These are phyloP conservation scores for Polygonum maritimum DNA, from an alignment of 148 eudicot species.

Conservation along the genomic window DNA sequence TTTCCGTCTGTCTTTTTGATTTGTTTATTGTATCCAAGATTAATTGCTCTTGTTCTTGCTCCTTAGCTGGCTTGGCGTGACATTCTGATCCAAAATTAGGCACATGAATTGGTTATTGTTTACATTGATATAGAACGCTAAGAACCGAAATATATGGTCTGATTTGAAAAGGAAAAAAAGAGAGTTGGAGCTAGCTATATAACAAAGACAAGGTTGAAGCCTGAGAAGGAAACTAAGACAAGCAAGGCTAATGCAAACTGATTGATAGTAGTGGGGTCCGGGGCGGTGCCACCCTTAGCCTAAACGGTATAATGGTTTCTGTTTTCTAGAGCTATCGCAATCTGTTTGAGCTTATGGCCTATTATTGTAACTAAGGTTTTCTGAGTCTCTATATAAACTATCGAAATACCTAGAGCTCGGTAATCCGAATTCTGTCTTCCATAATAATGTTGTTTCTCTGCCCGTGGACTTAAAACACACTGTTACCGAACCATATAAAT, in stretches of 20 bases:
- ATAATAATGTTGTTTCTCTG: too few species aligned
- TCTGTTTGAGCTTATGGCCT: too few species aligned
- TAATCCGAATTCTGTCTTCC: too few species aligned
- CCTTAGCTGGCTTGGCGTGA: not conserved
- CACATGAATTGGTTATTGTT: not conserved
- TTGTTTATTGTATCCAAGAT: not conserved
- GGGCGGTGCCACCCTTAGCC: too few species aligned
- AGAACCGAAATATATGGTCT: not conserved
- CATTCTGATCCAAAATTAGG: not conserved
- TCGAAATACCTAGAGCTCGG: too few species aligned
- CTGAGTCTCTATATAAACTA: too few species aligned
- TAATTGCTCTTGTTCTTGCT: not conserved
- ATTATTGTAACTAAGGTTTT: too few species aligned
- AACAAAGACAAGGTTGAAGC: not conserved
- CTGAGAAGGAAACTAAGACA: constrained; percentile 4
- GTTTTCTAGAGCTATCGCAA: too few species aligned
- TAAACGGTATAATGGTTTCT: too few species aligned
- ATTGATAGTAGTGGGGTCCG: not conserved
- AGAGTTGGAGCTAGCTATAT: not conserved
- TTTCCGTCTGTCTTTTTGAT: not conserved
- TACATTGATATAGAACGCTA: not conserved
- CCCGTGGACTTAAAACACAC: too few species aligned
- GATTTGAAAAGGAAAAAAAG: not conserved
- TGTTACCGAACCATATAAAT: too few species aligned
- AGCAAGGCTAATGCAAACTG: not conserved